Evolutionary conservation across 2,329 filamentous ascomycete species (phyloP).

Genomic region (Xylaria polymorpha): DNA sequence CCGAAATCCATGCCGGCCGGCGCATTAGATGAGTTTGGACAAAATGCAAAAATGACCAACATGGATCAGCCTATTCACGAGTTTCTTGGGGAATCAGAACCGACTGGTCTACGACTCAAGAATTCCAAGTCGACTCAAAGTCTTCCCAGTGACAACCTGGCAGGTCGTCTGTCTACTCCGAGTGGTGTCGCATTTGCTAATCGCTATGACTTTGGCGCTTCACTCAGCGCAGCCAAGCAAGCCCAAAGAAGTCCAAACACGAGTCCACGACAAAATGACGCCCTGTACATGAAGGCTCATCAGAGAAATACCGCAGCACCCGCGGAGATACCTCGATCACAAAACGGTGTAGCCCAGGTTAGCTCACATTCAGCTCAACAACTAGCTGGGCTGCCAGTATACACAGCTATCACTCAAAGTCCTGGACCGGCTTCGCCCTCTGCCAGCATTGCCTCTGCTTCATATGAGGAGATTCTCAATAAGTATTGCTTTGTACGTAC

Average conservation of each 20-base stretch:
- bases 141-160: slow-evolving; percentile 71
- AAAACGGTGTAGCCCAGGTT: slow-evolving; percentile 19
- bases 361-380: slow-evolving; percentile 15
- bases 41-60: slow-evolving; percentile 64
- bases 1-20: slow-evolving; percentile 67
- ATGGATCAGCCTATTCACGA: slow-evolving; percentile 71
- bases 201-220: slow-evolving; percentile 96
- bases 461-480: slow-evolving; percentile 96
- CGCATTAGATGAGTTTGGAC: slow-evolving; percentile 76
- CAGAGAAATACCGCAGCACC: slow-evolving; percentile 51
- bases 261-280: slow-evolving; percentile 61
- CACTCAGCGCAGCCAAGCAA: slow-evolving; percentile 83
- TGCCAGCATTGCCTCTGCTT: slow-evolving; percentile 78
- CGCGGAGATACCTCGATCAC: slow-evolving; percentile 34
- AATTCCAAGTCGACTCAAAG: slow-evolving; percentile 71
- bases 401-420: slow-evolving; percentile 37
- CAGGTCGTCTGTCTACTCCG: slow-evolving; percentile 63
- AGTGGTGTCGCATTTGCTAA: slow-evolving; percentile 85
- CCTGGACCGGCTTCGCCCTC: slow-evolving; percentile 62
- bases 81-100: slow-evolving; percentile 71
- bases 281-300: slow-evolving; percentile 67
- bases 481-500: slow-evolving; percentile 99
- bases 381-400: slow-evolving; percentile 28
- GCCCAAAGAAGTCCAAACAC: slow-evolving; percentile 70
- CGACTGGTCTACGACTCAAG: slow-evolving; percentile 75